Evolutionary conservation across 768 basidiomycete genomes (phyloP), one percentile per base, ranked within the genome.

Genomic region (Clavaria fumosa): DNA sequence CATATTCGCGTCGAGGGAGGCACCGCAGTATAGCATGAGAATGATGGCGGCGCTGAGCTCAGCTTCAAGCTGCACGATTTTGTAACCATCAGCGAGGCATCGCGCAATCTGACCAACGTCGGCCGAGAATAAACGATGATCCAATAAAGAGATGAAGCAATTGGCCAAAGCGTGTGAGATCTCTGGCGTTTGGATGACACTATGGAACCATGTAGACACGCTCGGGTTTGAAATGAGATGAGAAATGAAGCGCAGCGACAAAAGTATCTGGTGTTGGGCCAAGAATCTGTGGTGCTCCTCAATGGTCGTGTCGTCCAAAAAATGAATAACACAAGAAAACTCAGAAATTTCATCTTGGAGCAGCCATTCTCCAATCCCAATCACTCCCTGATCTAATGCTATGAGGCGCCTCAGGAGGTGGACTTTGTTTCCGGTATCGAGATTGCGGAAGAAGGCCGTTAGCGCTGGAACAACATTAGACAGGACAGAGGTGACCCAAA

Each of bases 361-460:
- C 18, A 85, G 47, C 79, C 80, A 86, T 42, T 79, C 75, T 12
- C 70, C 76, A 2, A 79, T 54, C 3, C 72, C 74, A 15, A 69
- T 53, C 18, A 61, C 52, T 2, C 70, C 72, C 4, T 60, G 52
- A 44, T 86, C 83, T 10, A 84, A 53, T 12, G 52, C 58, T 15
- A 69, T 58, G 2, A 85, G 60, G 4, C 72, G 64, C 33, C 64
- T 56, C 19, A 83, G 49, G 18, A 84, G 50, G 26, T 63, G 60
- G 2, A 64, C 56, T 49, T 67, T 72, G 30, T 59, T 68, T 38
- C 73, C 68, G 2, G 68, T 60, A 39, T 77, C 71, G 22, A 84
- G 57, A 4, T 66, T 53, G 5, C 58, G 62, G 49, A 75, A 66
- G 53, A 84, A 82, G 1, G 51, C 37, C 40, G 53, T 59, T 6